These are phyloP conservation scores for Sporothrix brasiliensis DNA, from an alignment of 2,329 filamentous ascomycete species.

Conservation along the genomic window DNA sequence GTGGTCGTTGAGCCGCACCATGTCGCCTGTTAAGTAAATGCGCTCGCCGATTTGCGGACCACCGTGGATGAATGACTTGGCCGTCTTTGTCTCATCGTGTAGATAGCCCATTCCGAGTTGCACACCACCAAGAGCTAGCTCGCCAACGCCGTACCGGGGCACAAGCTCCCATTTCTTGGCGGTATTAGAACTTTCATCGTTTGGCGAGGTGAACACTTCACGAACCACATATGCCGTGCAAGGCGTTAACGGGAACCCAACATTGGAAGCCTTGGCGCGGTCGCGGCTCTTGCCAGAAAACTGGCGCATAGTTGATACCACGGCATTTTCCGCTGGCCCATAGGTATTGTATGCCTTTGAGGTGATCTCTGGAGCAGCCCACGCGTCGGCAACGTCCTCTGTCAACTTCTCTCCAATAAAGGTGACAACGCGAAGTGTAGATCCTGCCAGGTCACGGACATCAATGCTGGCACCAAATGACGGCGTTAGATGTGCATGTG, in stretches of 20 bases:
- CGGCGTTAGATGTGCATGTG: slow-evolving; percentile 32
- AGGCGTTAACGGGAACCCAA: slow-evolving; percentile 38
- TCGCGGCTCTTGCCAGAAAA: slow-evolving; percentile 37
- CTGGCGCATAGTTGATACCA: slow-evolving; percentile 39
- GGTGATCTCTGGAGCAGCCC: slow-evolving; percentile 50
- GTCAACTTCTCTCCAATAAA: slow-evolving; percentile 65
- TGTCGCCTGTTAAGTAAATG: slow-evolving; percentile 56
- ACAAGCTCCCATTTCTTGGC: slow-evolving; percentile 44
- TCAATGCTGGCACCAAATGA: slow-evolving; percentile 32
- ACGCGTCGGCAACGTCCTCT: slow-evolving; percentile 58
- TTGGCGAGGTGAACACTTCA: neutral
- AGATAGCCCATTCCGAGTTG: slow-evolving; percentile 61
- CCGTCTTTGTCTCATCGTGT: slow-evolving; percentile 41
- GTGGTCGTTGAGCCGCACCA: slow-evolving; percentile 55
- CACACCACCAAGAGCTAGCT: slow-evolving; percentile 54
- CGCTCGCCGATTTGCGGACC: slow-evolving; percentile 34
- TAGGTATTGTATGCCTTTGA: slow-evolving; percentile 39
- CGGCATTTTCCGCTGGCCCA: slow-evolving; percentile 38
- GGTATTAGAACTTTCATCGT: neutral
- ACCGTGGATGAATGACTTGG: slow-evolving; percentile 34
- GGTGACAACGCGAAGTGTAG: slow-evolving; percentile 49
- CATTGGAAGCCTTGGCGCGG: slow-evolving; percentile 37
- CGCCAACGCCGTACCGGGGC: slow-evolving; percentile 57
- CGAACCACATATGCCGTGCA: slow-evolving; percentile 37
- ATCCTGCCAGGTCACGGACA: slow-evolving; percentile 24